Evolutionary conservation across 257 asterid species (phyloP).

Genomic region (Galeopsis tetrahit): DNA sequence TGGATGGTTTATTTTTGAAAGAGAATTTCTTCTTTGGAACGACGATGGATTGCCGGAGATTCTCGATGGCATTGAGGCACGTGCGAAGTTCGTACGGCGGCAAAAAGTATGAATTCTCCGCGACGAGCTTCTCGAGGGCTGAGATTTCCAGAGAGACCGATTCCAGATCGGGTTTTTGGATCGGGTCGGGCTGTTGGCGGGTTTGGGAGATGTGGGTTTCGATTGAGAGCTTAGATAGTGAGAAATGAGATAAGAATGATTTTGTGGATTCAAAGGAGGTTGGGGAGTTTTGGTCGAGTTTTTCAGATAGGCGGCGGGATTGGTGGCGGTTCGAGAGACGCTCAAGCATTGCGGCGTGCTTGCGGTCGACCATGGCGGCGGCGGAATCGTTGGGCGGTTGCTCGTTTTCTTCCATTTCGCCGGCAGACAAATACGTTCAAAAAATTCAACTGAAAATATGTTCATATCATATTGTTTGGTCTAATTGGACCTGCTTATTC

Average conservation of each 20-base stretch:
- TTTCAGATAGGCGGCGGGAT: conserved; percentile 47
- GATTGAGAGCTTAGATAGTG: conserved; percentile 67
- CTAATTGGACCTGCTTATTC: no score
- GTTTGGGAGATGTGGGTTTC: conserved; percentile 61
- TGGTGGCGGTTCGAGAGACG: conserved; percentile 80
- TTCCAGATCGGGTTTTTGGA: conserved; percentile 58
- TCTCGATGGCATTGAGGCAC: conserved; percentile 54
- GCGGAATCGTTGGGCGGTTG: no score
- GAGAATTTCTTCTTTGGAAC: conserved; percentile 87
- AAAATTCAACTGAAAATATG: no score
- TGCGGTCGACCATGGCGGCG: conserved; percentile 51
- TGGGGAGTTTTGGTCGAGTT: conserved; percentile 41
- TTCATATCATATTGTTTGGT: no score
- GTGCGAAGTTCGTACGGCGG: conserved; percentile 83
- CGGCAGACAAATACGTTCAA: no score
- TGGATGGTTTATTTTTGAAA: conserved; percentile 61
- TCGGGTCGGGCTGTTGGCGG: conserved; percentile 44
- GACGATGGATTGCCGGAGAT: conserved; percentile 71
- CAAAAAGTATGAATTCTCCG: conserved; percentile 70
- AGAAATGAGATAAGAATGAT: conserved; percentile 66
- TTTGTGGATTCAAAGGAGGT: conserved; percentile 53
- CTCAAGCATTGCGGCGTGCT: conserved; percentile 84
- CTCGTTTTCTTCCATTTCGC: no score
- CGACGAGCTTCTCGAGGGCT: conserved; percentile 71
- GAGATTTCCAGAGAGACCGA: conserved; percentile 58